These are phyloP conservation scores for Calonectria montana DNA, from an alignment of 2,329 filamentous ascomycete genomes.

Conservation along the genomic window DNA sequence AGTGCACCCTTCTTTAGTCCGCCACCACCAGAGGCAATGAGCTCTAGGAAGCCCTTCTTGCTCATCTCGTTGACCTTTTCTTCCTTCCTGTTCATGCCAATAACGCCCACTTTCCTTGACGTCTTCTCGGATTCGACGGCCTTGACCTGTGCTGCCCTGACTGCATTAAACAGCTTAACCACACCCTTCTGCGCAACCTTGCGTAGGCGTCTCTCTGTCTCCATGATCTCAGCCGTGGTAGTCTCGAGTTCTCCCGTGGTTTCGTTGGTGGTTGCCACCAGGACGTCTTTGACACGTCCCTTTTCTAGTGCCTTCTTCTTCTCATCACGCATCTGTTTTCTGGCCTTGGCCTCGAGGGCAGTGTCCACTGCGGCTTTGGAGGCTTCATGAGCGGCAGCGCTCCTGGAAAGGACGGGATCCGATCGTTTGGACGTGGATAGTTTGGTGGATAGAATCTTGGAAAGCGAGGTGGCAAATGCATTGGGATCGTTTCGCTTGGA, in stretches of 20 bases:
- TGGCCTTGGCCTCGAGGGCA: slow-evolving; percentile 84
- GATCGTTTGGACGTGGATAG: slow-evolving; percentile 82
- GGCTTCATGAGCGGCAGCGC: slow-evolving; percentile 77
- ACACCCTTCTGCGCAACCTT: slow-evolving; percentile 95
- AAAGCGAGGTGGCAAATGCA: slow-evolving; percentile 92
- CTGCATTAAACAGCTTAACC: slow-evolving; percentile 95
- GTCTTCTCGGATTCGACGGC: slow-evolving; percentile 81
- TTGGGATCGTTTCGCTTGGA: slow-evolving; percentile 92
- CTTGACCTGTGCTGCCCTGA: slow-evolving; percentile 91
- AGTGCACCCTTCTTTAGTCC: slow-evolving; percentile 68
- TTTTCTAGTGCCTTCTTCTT: slow-evolving; percentile 84
- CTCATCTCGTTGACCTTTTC: slow-evolving; percentile 96
- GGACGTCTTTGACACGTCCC: slow-evolving; percentile 87
- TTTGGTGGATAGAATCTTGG: slow-evolving; percentile 92
- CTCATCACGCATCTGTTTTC: slow-evolving; percentile 81
- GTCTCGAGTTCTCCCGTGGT: slow-evolving; percentile 54
- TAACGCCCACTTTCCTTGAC: slow-evolving; percentile 76
- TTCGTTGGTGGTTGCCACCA: slow-evolving; percentile 71
- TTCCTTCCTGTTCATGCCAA: slow-evolving; percentile 83
- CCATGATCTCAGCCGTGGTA: slow-evolving; percentile 67
- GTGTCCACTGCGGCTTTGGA: slow-evolving; percentile 79
- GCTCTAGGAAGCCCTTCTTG: slow-evolving; percentile 93
- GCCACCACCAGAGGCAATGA: slow-evolving; percentile 78
- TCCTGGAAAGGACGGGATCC: slow-evolving; percentile 92
- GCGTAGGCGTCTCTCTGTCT: slow-evolving; percentile 81